Evolutionary conservation across 208 protist genomes (phyloP).

Genomic region (Acanthamoeba triangularis): DNA sequence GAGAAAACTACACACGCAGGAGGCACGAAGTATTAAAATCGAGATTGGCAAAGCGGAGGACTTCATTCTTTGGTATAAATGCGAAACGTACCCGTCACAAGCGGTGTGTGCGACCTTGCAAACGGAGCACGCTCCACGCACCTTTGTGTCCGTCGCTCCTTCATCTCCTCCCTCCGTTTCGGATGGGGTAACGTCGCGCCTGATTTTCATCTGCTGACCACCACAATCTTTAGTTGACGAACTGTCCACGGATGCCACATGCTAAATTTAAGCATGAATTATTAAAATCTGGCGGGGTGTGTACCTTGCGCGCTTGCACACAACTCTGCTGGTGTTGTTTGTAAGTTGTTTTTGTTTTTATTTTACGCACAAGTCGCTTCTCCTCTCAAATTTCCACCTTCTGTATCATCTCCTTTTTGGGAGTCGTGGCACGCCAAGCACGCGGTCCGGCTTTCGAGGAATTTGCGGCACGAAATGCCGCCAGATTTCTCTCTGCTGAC

Average conservation of each 20-base stretch:
- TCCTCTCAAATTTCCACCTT: not conserved
- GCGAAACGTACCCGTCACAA: constrained; percentile 9
- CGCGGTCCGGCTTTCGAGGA: not conserved
- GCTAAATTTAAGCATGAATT: too few species aligned
- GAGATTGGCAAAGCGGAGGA: not conserved
- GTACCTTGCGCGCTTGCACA: too few species aligned
- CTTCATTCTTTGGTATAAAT: not conserved
- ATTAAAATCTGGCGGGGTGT: too few species aligned
- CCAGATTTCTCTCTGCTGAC: not conserved
- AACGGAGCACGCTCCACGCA: constrained; percentile 15
- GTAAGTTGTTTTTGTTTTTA: too few species aligned
- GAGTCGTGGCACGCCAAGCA: not conserved
- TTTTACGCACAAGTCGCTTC: not conserved
- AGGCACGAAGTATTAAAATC: not conserved
- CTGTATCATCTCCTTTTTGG: not conserved
- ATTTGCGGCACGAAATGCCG: not conserved
- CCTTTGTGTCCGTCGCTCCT: not conserved
- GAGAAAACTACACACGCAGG: not conserved
- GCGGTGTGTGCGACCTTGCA: constrained; percentile 55
- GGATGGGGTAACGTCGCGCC: not conserved
- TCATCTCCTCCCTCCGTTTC: not conserved
- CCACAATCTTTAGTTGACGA: not conserved
- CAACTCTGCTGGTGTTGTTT: not conserved
- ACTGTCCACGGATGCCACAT: too few species aligned
- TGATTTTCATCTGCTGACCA: constrained; percentile 20